Base-by-base conservation (phyloP, 148 eudicot genomes). In the Polygonum maritimum region DNA sequence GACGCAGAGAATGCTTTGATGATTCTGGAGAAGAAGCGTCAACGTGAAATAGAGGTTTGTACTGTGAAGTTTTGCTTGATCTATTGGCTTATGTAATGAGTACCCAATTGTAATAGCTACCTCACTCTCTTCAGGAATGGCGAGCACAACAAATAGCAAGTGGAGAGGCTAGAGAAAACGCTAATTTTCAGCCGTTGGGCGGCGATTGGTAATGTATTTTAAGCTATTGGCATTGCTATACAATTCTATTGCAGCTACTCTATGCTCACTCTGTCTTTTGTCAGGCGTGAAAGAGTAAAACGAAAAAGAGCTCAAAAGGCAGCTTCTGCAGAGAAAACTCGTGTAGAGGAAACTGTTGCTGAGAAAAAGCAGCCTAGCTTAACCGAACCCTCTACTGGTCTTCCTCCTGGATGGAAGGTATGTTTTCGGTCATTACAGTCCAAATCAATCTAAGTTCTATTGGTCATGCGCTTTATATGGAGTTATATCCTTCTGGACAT, bases 341-440 rank as follows among this genome's bases (percentile, higher is more conserved):
- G 81, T n/a, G 74, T 85, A 49, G 88, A 74, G 15, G 77, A 40
- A 70, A 19, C 39, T 9, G 44, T 80, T 48, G 84, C 85, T 48
- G 85, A 67, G 78, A 84, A 74, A 62, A 81, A 83, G 77, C 87
- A 83, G 75, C 90, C 98, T 78, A 87, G 90, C 87, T 78, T 92
- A 40, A 81, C 51, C 18, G 83, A 84, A 79, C 83, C 85, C 57
- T 85, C 92, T 12, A 91, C 75, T 71, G 92, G 86, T 84, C 97
- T 95, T 78, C 94, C 98, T 75, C 75, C 83, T 47, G 94, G 97
- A 51, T 95, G 98, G 98, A 90, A 95, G 98, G 98, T 95, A 83
- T 67, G 71, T 31, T 26, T 60, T 60, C 69, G 3, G 69, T 60
- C 11, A 22, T 0, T 22, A 36, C 16, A 8, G 31, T 31, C 38